Evolutionary conservation across 2,329 filamentous ascomycete genomes (phyloP).

Genomic region (Hawksworthiomyces lignivorus): DNA sequence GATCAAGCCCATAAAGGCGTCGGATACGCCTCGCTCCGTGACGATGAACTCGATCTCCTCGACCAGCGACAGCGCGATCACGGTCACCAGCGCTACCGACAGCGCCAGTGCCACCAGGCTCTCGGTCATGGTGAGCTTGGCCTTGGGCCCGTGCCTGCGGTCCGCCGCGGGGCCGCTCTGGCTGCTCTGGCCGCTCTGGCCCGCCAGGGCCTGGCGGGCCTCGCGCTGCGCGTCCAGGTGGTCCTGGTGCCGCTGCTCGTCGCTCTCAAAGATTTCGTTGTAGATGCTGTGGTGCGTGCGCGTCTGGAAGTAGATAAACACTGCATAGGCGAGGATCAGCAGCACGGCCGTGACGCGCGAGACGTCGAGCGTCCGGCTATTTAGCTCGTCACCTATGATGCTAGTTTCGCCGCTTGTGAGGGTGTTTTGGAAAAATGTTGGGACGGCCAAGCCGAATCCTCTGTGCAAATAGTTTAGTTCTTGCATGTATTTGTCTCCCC

Average conservation of each 20-base stretch:
- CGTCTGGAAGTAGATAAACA: conserved; percentile 67
- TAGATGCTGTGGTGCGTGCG: conserved; percentile 70
- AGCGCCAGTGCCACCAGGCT: conserved; percentile 57
- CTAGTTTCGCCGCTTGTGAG: conserved; percentile 24
- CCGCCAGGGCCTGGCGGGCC: conserved; percentile 42
- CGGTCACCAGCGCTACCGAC: conserved; percentile 59
- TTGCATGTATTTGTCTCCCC: too few species aligned
- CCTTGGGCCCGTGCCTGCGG: too few species aligned
- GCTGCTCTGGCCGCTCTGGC: conserved; percentile 17
- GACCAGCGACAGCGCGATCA: conserved; percentile 69
- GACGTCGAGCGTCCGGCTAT: conserved; percentile 51
- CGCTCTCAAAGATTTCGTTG: conserved; percentile 62
- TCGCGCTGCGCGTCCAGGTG: neutral
- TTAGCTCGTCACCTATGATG: conserved; percentile 32
- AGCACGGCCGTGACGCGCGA: conserved; percentile 65
- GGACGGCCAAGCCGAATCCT: conserved; percentile 42
- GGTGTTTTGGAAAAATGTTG: conserved; percentile 48
- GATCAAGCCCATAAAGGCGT: conserved; percentile 60
- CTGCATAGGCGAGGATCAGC: conserved; percentile 59
- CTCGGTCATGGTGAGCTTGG: conserved; percentile 69
- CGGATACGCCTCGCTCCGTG: conserved; percentile 34
- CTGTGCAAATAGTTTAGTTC: conserved; percentile 19
- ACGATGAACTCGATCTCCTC: conserved; percentile 59
- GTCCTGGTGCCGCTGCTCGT: conserved; percentile 55
- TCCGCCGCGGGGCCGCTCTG: too few species aligned